Base-by-base conservation (phyloP, 2,329 filamentous ascomycete genomes). In the Didymella arachidicola region DNA sequence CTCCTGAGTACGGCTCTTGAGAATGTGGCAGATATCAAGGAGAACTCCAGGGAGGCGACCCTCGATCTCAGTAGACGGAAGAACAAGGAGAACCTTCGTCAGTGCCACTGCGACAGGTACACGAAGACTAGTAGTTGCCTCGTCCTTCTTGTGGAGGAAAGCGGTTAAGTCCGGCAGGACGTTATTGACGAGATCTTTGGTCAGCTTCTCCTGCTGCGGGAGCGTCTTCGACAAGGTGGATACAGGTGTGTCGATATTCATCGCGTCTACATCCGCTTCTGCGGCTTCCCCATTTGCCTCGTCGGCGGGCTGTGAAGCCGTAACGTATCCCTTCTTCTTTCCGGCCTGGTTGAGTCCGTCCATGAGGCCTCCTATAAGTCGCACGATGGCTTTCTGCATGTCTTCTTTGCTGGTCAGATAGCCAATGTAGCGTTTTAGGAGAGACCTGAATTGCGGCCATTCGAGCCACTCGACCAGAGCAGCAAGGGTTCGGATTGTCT, bases 61-160 rank as follows among this genome's bases (percentile, higher is more conserved):
- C 46, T 89, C 85, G 72, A 97, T 86, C 47, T 92, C 86, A 7
- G 88, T 82, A 46, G 86, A 80, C 0, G 95, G 90, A 25, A 99
- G 83, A 18, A 97, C 80, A 59, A 90, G 90, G 51, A 99, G 81
- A 16, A 98, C 83, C 77, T 97, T 97, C 60, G 96, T 90, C 42
- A 94, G 86, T 27, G 95, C 92, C 34, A 97, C 86, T 26, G 93
- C 93, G 5, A 97, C 90, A 0, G 94, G 93, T 32, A 97, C 89
- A 75, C 95, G 91, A 51, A 95, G 86, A 79, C 93, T 97, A 76
- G 99, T 94, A 48, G 93, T 93, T 1, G 92, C 89, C 74, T 99
- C 95, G 63, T 98, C 92, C 76, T 97, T 98, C 69, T 96, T 89
- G 69, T 97, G 93, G 27, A 98, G 85, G 72, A 97, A 95, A 44